Evolutionary conservation across 441 rosid species (phyloP).

Genomic region (Adansonia rubrostipa): DNA sequence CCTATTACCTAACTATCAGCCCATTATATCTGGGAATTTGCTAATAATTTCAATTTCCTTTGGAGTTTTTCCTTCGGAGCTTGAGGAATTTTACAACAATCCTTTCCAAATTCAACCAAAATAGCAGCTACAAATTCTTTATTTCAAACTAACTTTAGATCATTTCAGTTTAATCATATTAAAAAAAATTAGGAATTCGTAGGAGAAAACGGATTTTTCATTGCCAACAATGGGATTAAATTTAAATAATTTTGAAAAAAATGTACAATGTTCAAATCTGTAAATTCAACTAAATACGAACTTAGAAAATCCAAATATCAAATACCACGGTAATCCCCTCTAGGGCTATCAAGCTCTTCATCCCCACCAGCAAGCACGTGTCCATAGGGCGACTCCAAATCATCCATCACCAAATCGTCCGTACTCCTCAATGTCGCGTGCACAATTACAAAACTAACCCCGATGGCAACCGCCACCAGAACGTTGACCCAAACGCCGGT

Average conservation of each 20-base stretch:
- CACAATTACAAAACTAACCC: slow-evolving; percentile 44
- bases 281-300: background rate
- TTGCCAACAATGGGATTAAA: slow-evolving; percentile 2
- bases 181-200: background rate
- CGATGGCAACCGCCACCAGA: slow-evolving; percentile 45
- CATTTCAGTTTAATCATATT: background rate
- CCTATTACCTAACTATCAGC: background rate
- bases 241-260: background rate
- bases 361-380: slow-evolving; percentile 55
- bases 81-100: background rate
- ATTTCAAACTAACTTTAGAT: background rate
- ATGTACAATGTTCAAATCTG: slow-evolving; percentile 11
- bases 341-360: slow-evolving; percentile 32
- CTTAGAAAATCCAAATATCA: slow-evolving; percentile 5
- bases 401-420: slow-evolving; percentile 66
- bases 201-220: background rate
- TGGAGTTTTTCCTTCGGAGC: no score
- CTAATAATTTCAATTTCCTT: background rate
- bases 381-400: slow-evolving; percentile 60
- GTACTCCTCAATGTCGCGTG: slow-evolving; percentile 66
- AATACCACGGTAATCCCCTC: slow-evolving; percentile 50
- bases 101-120: background rate
- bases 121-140: background rate
- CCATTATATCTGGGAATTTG: background rate
- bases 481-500: slow-evolving; percentile 61